A percentile compares a stretch with the other conserved stretches of the same genome.
phyloP scores from a whole-genome alignment of 495 filamentous ascomycete species.

The Monascus purpureus region DNA sequence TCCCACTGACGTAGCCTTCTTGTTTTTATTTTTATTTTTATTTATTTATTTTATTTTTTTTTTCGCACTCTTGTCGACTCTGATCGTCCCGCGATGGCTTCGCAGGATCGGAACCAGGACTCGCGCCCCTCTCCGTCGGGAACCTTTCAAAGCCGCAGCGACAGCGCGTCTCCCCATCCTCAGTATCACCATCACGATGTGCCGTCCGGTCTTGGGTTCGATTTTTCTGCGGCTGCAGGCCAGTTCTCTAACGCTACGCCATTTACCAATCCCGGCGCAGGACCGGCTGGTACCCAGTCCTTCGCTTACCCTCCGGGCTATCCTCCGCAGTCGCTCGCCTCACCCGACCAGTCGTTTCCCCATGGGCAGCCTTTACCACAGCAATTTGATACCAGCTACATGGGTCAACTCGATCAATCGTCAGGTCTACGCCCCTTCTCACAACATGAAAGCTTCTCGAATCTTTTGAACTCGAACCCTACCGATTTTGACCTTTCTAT shows the following conservation, averaged over 20 bases:
- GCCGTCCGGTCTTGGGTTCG: constrained; percentile 20
- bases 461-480: constrained; percentile 21
- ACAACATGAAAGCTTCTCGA: constrained; percentile 27
- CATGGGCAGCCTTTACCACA: constrained; percentile 23
- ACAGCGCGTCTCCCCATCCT: constrained; percentile 27
- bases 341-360: constrained; percentile 18
- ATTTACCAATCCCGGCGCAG: constrained; percentile 13
- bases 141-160: constrained; percentile 21
- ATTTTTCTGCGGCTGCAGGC: constrained; percentile 22
- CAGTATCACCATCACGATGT: constrained; percentile 22
- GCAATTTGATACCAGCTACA: constrained; percentile 23
- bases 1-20: no score
- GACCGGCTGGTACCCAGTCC: constrained; percentile 12
- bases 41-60: neutral
- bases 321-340: constrained; percentile 16
- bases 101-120: constrained; percentile 20
- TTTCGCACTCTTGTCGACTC: no score
- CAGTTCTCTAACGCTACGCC: constrained; percentile 14
- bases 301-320: constrained; percentile 21
- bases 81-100: constrained; percentile 24
- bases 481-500: constrained; percentile 26
- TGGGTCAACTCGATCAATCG: constrained; percentile 21
- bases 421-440: constrained; percentile 10
- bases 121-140: constrained; percentile 14
- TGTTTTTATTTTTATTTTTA: neutral